phyloP scores from a whole-genome alignment of 2,329 filamentous ascomycete genomes.

The Ophiostoma quercus region DNA sequence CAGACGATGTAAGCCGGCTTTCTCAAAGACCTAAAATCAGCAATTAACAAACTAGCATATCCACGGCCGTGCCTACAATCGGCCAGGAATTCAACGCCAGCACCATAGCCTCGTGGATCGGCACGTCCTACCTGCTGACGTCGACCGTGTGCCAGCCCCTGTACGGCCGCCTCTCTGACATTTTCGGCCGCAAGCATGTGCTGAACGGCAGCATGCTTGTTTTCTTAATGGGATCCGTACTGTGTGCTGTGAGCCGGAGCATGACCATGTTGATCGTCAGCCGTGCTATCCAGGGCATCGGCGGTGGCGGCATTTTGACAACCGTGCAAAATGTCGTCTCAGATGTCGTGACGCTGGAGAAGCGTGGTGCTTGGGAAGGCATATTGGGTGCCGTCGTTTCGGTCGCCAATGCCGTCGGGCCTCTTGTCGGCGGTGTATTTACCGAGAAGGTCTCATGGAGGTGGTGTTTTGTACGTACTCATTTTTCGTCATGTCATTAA shows the following conservation, averaged over 20 bases:
- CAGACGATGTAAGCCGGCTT: neutral
- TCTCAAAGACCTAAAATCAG: too few relatives aligned
- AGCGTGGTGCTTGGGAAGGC: conserved; percentile 25
- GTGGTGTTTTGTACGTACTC: neutral
- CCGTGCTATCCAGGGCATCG: conserved; percentile 23
- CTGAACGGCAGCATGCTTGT: conserved; percentile 21
- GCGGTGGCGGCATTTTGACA: conserved; percentile 26
- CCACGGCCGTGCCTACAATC: neutral
- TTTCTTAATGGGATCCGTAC: conserved; percentile 25
- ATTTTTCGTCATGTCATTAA: neutral
- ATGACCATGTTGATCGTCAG: conserved; percentile 26
- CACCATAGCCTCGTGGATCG: conserved; percentile 21
- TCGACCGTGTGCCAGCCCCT: conserved; percentile 21
- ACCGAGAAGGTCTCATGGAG: neutral
- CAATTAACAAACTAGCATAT: neutral
- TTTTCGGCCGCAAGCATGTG: conserved; percentile 22
- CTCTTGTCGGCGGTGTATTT: neutral
- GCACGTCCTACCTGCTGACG: conserved; percentile 19
- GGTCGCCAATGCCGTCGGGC: conserved; percentile 5
- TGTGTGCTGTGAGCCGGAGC: conserved; percentile 23
- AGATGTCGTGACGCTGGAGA: conserved; percentile 25
- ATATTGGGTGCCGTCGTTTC: conserved; percentile 25
- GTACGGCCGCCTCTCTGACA: conserved; percentile 21
- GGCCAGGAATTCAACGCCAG: conserved; percentile 15
- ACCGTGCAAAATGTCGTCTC: conserved; percentile 23